Evolutionary conservation across 2,329 filamentous ascomycete genomes (phyloP).

Genomic region (Colletotrichum gloeosporioides): DNA sequence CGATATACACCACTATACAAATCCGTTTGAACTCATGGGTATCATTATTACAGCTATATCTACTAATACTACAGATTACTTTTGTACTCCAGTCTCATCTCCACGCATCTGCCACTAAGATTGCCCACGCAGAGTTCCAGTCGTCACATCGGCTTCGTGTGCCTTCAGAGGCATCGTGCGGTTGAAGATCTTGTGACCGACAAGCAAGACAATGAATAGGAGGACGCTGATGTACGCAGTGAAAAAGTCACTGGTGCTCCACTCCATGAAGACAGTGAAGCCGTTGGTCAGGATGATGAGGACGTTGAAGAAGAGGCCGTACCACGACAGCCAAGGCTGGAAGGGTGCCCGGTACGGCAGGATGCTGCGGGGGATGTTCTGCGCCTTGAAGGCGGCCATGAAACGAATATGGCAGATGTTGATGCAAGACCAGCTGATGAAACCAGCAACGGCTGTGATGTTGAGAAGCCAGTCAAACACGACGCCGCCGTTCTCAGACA

Average conservation of each 20-base stretch:
- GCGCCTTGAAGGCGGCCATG: constrained; percentile 62
- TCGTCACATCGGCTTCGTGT: constrained; percentile 38
- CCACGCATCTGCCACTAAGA: not conserved
- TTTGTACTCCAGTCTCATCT: not conserved
- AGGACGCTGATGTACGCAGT: constrained; percentile 69
- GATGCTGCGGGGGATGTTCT: constrained; percentile 60
- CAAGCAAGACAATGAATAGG: constrained; percentile 63
- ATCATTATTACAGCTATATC: constrained; percentile 17
- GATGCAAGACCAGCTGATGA: constrained; percentile 75
- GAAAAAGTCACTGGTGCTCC: constrained; percentile 67
- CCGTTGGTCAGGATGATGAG: constrained; percentile 72
- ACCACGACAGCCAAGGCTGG: constrained; percentile 70
- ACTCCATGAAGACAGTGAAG: constrained; percentile 71
- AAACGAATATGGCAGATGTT: constrained; percentile 69
- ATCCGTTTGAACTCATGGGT: not conserved
- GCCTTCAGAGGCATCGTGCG: constrained; percentile 43
- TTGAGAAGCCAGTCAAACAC: constrained; percentile 79
- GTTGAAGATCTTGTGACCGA: constrained; percentile 63
- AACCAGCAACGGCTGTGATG: constrained; percentile 71
- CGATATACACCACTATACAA: not conserved
- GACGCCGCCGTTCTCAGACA: constrained; percentile 59
- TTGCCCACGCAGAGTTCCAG: not conserved
- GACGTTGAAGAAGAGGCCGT: constrained; percentile 69
- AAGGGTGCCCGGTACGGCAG: constrained; percentile 67
- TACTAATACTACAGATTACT: constrained; percentile 19